These are phyloP conservation scores for Plasmopara viticola DNA, from an alignment of 352 stramenopile species.

Conservation along the genomic window DNA sequence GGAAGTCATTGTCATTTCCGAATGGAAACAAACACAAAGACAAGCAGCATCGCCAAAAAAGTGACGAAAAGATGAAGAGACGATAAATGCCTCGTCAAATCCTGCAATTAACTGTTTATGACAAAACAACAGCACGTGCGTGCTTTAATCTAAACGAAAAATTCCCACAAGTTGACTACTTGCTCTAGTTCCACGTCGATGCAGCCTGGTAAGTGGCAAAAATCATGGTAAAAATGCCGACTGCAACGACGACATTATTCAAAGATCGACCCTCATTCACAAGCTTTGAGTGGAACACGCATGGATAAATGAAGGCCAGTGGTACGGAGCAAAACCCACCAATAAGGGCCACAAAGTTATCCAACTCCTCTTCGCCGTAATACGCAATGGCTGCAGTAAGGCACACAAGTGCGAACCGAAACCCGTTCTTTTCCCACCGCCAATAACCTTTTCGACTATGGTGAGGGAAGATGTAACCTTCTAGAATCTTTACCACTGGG, in stretches of 20 bases:
- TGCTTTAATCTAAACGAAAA: no score
- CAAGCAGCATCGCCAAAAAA: conserved; percentile 26
- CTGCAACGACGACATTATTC: conserved; percentile 38
- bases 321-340: conserved; percentile 68
- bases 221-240: conserved; percentile 54
- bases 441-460: conserved; percentile 47
- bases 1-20: background rate
- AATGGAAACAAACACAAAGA: conserved; percentile 25
- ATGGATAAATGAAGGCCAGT: conserved; percentile 68
- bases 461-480: conserved; percentile 49
- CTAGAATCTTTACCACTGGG: conserved; percentile 63
- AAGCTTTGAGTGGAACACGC: conserved; percentile 54
- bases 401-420: conserved; percentile 55
- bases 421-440: conserved; percentile 63
- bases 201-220: conserved; percentile 56
- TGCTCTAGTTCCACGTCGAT: conserved; percentile 35
- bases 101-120: conserved; percentile 8
- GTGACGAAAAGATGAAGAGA: conserved; percentile 15
- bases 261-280: conserved; percentile 36
- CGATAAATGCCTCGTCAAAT: background rate
- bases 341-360: conserved; percentile 71
- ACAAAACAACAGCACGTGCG: conserved; percentile 11
- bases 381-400: conserved; percentile 57
- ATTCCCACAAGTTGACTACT: conserved; percentile 9
- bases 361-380: conserved; percentile 55